phyloP scores from a whole-genome alignment of 352 stramenopile genomes.

The Albugo laibachii region DNA sequence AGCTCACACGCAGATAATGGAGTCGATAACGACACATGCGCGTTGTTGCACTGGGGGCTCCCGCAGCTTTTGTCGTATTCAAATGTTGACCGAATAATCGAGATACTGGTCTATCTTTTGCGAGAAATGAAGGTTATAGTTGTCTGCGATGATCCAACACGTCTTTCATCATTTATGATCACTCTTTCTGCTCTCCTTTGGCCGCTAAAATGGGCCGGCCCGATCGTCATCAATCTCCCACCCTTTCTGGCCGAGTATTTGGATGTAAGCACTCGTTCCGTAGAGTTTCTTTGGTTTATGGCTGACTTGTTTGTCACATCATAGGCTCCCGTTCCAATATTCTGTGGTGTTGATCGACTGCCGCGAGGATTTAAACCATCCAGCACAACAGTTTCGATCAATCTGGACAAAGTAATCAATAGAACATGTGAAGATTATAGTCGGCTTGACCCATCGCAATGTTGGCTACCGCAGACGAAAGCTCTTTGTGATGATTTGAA shows the following conservation, averaged over 20 bases:
- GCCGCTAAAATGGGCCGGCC: conserved; percentile 24
- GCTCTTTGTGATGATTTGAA: conserved; percentile 16
- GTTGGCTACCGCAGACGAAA: conserved; percentile 11
- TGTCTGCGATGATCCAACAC: conserved; percentile 20
- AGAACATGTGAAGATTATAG: conserved; percentile 17
- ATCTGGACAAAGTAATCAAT: conserved; percentile 12
- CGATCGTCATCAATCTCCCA: conserved; percentile 26
- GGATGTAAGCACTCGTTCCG: conserved; percentile 13
- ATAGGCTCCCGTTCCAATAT: conserved; percentile 26
- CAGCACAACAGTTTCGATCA: conserved; percentile 17
- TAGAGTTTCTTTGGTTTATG: not conserved
- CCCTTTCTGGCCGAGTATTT: conserved; percentile 29
- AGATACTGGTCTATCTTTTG: conserved; percentile 20
- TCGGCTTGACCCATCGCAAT: conserved; percentile 2
- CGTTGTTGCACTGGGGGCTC: conserved; percentile 28
- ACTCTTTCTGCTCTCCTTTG: conserved; percentile 21
- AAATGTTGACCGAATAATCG: conserved; percentile 19
- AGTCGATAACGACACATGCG: conserved; percentile 14
- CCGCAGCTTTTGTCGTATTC: conserved; percentile 14
- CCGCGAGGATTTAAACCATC: conserved; percentile 16
- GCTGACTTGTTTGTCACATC: too few species aligned
- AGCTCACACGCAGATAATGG: conserved; percentile 15
- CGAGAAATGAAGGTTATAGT: conserved; percentile 33
- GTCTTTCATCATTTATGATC: conserved; percentile 20
- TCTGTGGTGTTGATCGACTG: conserved; percentile 25